Base-by-base conservation (phyloP, 805 yeast genomes). In the Wickerhamiella alocasiicola region DNA sequence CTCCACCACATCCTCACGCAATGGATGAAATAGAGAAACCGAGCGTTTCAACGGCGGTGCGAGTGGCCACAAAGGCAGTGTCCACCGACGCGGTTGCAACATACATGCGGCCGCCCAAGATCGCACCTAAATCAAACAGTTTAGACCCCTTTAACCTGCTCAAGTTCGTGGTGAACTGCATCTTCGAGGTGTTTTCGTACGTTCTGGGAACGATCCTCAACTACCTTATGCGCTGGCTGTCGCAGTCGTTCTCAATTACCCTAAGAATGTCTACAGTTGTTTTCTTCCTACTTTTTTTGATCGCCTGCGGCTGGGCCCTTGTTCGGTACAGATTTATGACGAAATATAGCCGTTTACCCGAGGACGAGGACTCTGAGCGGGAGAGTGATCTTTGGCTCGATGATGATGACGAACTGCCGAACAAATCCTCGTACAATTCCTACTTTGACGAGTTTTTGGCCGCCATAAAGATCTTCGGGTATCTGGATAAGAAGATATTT, bases 381-480 rank as follows among this genome's bases (percentile, higher is more conserved):
- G 67, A 74, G 3, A 56, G 63, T 39, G 47, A 67, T 46, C 56
- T 73, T 48, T 61, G 72, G 58, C 47, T 69, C 40, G 64, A 67
- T 48, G 33, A 53, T 37, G 49, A 46, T 16, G 46, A 44, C 12
- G 58, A 57, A 17, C 6, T 7, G 13, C n/a, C n/a, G n/a, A 52
- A 59, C 20, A 65, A 72, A 34, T 57, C 70, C 6, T 63, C 70
- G 5, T 60, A 72, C 33, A 62, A 79, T 1, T 77, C 81, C 35
- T 87, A 84, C 54, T 63, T 88, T 39, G 95, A 88, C 56, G 94
- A 87, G 43, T 88, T 88, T 52, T 62, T 88, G 34, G 72, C 82
- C 38, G 97, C 95, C 2, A 82, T 91, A 48, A 85, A 84, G 59
- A 80, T 91, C 5, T 91, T 88, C 63, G 97, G 97, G 2, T 88